A percentile compares a stretch with the other conserved stretches of the same genome.
phyloP scores from a whole-genome alignment of 805 yeast genomes.

The Pichia deserticola region DNA sequence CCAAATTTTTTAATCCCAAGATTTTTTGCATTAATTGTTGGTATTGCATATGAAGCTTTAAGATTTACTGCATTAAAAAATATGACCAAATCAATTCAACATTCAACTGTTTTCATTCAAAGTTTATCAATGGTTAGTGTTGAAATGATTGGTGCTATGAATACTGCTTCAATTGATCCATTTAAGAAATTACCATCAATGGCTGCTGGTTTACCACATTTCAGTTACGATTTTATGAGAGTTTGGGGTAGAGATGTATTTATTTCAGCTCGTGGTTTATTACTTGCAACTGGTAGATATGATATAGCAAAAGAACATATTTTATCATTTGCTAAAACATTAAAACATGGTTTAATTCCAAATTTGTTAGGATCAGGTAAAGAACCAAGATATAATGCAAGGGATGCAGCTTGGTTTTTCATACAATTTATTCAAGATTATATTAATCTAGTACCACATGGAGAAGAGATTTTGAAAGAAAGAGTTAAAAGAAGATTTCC shows the following conservation, averaged over 20 bases:
- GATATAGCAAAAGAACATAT: conserved; percentile 79
- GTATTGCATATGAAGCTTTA: conserved; percentile 78
- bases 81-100: conserved; percentile 47
- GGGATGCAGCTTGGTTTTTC: conserved; percentile 97
- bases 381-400: conserved; percentile 89
- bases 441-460: conserved; percentile 58
- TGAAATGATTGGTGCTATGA: conserved; percentile 75
- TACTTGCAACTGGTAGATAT: conserved; percentile 68
- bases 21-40: conserved; percentile 76
- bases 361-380: conserved; percentile 87
- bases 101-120: conserved; percentile 68
- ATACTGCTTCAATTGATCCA: conserved; percentile 71
- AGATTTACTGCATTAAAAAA: conserved; percentile 56
- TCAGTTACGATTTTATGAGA: conserved; percentile 84
- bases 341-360: conserved; percentile 94
- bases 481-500: conserved; percentile 75
- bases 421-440: conserved; percentile 85
- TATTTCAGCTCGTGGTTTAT: conserved; percentile 74
- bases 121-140: conserved; percentile 72
- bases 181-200: conserved; percentile 55
- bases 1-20: conserved; percentile 84
- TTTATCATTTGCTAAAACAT: conserved; percentile 78
- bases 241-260: conserved; percentile 99
- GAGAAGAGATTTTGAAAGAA: conserved; percentile 57
- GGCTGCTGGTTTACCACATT: conserved; percentile 97